Conservation (phyloP, 768 basidiomycete species). For the Daedaleopsis nitida region DNA sequence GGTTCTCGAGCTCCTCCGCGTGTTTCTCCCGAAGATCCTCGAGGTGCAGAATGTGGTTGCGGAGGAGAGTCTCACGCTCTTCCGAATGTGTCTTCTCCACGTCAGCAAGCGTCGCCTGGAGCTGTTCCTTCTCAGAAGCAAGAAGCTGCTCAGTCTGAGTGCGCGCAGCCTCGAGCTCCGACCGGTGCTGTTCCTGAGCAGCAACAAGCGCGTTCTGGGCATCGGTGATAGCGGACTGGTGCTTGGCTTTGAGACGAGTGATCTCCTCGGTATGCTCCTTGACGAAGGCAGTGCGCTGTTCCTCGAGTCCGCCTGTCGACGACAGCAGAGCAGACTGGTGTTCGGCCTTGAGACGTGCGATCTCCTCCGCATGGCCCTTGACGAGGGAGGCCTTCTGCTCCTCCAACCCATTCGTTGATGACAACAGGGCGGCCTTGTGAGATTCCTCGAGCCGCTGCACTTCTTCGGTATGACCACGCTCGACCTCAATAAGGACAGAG, state of each 20-base stretch:
- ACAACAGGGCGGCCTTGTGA: slow-evolving; percentile 46
- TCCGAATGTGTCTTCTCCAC: slow-evolving; percentile 50
- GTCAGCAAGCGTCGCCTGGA: slow-evolving; percentile 43
- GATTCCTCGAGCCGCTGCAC: slow-evolving; percentile 47
- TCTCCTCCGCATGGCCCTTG: slow-evolving; percentile 43
- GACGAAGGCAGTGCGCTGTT: slow-evolving; percentile 38
- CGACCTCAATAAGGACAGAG: slow-evolving; percentile 52
- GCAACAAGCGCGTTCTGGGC: slow-evolving; percentile 30
- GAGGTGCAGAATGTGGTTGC: slow-evolving; percentile 35
- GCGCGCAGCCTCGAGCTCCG: slow-evolving; percentile 37
- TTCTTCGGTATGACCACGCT: slow-evolving; percentile 52
- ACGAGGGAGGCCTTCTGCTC: slow-evolving; percentile 38
- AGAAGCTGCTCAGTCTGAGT: slow-evolving; percentile 38
- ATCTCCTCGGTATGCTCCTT: slow-evolving; percentile 45
- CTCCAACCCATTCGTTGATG: slow-evolving; percentile 32
- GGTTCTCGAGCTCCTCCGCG: slow-evolving; percentile 37
- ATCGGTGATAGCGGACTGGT: slow-evolving; percentile 40
- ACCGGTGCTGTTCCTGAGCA: slow-evolving; percentile 32
- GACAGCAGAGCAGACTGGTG: slow-evolving; percentile 45
- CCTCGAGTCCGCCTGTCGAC: slow-evolving; percentile 33
- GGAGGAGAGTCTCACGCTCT: slow-evolving; percentile 45
- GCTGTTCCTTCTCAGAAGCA: slow-evolving; percentile 48
- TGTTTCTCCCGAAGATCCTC: slow-evolving; percentile 21
- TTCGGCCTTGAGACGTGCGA: slow-evolving; percentile 34
- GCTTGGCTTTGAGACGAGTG: slow-evolving; percentile 41